Evolutionary conservation across 179 eudicot species (phyloP), one percentile per base, ranked within the genome.

Genomic region (Silene vulgaris): DNA sequence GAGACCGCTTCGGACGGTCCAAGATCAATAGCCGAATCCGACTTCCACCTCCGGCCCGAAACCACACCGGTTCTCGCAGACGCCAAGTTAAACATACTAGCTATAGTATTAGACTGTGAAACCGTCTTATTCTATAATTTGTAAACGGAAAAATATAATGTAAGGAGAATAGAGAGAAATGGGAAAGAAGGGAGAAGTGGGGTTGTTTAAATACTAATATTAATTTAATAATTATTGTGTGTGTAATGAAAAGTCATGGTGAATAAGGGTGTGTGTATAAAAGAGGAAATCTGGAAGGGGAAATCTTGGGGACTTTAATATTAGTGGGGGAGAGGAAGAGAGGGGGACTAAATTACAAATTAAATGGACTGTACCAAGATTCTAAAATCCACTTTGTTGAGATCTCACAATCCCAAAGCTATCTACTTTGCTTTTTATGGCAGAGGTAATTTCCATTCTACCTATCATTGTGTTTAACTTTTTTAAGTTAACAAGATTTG

Each of bases 1-100:
- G 50, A 12, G 0, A 14, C 13, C 1, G 40, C 13, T 40, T 81
- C 81, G 13, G 65, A 57, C 60, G 75, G 63, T 48, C 60, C 62
- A 5, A 80, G 74, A 77, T 74, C 81, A 35, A 77, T 77, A 0
- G 26, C 61, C 0, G 84, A 77, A 0, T 81, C 81, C 5, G 84
- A 75, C 9, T 43, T 78, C 81, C 84, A 81, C 0, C 81, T 40
- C 6, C 81, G 79, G 56, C 59, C 65, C 12, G 84, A 70, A 77
- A 77, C 78, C 69, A 71, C 76, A 29, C 83, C 85, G 74, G 77
- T 85, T 63, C 84, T 72, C 0, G 86, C 79, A 79, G 86, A 73
- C 29, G 45, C 62, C 35, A 78, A 17, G n/a, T 82, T 79, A 14
- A 77, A 76, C 70, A 37, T 57, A n/a, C 29, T 45, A 32, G 65